A percentile compares a stretch with the other conserved stretches of the same genome.
phyloP scores from a whole-genome alignment of 495 filamentous ascomycete species.

The Cairneyella variabilis region DNA sequence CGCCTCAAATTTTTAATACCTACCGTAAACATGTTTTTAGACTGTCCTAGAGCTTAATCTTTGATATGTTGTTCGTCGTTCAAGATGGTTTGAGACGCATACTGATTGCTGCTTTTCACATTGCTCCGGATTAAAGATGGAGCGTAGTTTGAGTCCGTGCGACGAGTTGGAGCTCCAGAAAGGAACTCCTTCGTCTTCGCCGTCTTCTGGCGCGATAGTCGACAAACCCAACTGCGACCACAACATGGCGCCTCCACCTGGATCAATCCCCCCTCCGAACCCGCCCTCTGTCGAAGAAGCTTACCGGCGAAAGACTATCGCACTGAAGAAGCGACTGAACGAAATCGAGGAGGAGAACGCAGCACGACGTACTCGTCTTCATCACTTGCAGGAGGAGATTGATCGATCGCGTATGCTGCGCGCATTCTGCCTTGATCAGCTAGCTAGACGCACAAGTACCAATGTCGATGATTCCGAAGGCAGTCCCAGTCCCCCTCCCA shows the following conservation, averaged over 20 bases:
- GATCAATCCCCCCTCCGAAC: too few relatives aligned
- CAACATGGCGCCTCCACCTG: conserved; percentile 19
- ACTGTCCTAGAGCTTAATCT: too few relatives aligned
- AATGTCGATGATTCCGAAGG: conserved; percentile 72
- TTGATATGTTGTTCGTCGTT: too few relatives aligned
- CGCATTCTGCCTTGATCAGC: conserved; percentile 83
- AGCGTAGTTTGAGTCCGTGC: too few relatives aligned
- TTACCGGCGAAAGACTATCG: conserved; percentile 95
- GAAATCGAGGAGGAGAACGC: conserved; percentile 92
- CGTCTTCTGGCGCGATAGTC: not conserved
- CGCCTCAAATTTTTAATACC: too few relatives aligned
- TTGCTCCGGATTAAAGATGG: too few relatives aligned
- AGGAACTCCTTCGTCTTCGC: not conserved
- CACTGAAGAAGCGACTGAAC: conserved; percentile 82
- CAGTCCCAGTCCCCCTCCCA: conserved; percentile 67
- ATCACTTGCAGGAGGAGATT: conserved; percentile 75
- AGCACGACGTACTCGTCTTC: conserved; percentile 67
- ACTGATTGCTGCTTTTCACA: too few relatives aligned
- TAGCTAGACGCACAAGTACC: conserved; percentile 79
- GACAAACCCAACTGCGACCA: not conserved
- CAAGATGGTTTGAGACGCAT: too few relatives aligned
- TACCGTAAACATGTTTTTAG: too few relatives aligned
- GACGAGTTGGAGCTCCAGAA: too few relatives aligned
- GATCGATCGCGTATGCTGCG: conserved; percentile 89
- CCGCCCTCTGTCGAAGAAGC: conserved; percentile 93